Base-by-base conservation (phyloP, 179 eudicot species). In the Sideroxylon spinosum region DNA sequence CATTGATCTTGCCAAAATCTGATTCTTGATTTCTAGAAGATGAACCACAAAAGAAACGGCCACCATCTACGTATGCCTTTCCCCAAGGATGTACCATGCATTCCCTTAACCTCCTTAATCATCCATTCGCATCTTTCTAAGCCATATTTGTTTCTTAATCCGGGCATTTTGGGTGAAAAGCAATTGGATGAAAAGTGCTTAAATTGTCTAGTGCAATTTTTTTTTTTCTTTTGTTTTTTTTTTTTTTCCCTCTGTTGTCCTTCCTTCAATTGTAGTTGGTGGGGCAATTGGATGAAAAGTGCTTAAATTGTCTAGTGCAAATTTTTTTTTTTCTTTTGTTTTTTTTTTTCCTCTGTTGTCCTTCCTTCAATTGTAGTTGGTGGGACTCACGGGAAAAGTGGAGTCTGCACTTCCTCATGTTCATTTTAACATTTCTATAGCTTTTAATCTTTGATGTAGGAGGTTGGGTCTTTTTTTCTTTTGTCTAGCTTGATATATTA, bases 341-440 rank as follows among this genome's bases (percentile, higher is more conserved):
- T n/a, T n/a, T n/a, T n/a, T n/a, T n/a, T n/a, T n/a, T n/a, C n/a
- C n/a, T n/a, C n/a, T 10, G 3, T 61, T 46, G n/a, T 13, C 3
- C 26, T 61, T 52, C 48, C 77, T 61, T 53, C 66, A 17, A 22
- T 59, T 59, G 56, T 29, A 78, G 57, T 68, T 49, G 44, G 65
- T 74, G 12, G 50, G 49, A 73, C 44, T 37, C 44, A 3, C 5
- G 2, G 44, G 44, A 3, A 37, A 11, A 7, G 68, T 53, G 68
- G 10, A 13, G 32, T 66, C 44, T 66, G 48, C 49, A 66, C 10
- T 46, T 68, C n/a, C 72, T 68, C 26, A 13, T 7, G 57, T 60
- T 44, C 29, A 22, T 10, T 74, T 29, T 22, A 26, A 55, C 25
- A 17, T 73, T 55, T 14, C 22, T 57, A 22, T 19, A 19, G 10